Conservation (phyloP, 768 basidiomycete genomes). For the Lactarius indigo region DNA sequence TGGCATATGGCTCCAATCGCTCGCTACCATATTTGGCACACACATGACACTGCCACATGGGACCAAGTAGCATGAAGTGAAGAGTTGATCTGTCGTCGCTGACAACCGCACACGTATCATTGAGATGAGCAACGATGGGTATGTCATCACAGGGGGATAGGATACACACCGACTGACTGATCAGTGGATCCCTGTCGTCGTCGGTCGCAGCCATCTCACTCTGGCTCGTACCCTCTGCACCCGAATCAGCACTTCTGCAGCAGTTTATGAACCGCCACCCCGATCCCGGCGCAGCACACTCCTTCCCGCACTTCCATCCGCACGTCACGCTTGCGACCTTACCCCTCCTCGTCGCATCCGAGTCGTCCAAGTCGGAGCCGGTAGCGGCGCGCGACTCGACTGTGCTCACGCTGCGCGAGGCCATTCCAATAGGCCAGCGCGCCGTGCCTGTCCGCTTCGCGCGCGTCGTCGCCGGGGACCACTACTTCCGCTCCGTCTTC, state of each 20-base stretch:
- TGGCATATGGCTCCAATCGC: no score
- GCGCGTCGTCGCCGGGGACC: conserved; percentile 52
- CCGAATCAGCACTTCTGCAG: conserved; percentile 43
- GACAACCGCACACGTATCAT: background rate
- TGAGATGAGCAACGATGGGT: conserved; percentile 10
- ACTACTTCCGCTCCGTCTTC: conserved; percentile 72
- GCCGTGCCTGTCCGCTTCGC: conserved; percentile 47
- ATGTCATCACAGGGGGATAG: background rate
- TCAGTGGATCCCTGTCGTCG: background rate
- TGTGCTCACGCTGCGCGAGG: conserved; percentile 36
- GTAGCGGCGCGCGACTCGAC: background rate
- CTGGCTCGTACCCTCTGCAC: conserved; percentile 64
- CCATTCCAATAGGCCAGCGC: conserved; percentile 37
- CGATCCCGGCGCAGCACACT: conserved; percentile 36
- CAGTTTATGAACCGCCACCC: conserved; percentile 43
- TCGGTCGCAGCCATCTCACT: conserved; percentile 49
- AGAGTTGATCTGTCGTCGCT: background rate
- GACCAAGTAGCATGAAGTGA: no score
- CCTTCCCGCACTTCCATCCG: conserved; percentile 59
- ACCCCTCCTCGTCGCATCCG: conserved; percentile 2
- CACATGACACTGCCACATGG: no score
- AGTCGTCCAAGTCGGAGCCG: background rate
- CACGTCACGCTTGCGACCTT: conserved; percentile 65
- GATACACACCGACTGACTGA: background rate
- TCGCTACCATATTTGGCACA: no score